Percentiles rank a stretch among this genome's conserved stretches.
phyloP scores from a whole-genome alignment of 2,329 filamentous ascomycete species.

The Aspergillus nomiae region DNA sequence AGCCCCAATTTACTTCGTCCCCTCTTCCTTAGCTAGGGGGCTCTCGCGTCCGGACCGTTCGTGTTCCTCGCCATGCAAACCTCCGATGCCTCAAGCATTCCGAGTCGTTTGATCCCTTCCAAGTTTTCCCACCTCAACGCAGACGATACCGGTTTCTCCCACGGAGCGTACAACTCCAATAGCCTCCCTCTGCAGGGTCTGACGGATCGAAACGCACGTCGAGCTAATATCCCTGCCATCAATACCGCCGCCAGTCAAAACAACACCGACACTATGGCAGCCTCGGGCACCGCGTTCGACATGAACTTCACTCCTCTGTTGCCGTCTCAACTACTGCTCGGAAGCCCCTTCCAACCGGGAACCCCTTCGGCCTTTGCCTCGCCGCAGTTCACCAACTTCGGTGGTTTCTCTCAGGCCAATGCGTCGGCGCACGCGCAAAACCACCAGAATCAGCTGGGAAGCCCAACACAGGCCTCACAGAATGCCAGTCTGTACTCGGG shows the following conservation, averaged over 20 bases:
- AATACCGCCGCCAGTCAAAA: constrained; percentile 75
- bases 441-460: constrained; percentile 64
- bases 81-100: constrained; percentile 67
- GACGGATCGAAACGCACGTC: constrained; percentile 80
- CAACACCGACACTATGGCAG: constrained; percentile 70
- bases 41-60: constrained; percentile 66
- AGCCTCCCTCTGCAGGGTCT: constrained; percentile 71
- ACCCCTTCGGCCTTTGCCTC: constrained; percentile 87
- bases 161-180: constrained; percentile 88
- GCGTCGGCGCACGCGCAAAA: constrained; percentile 56
- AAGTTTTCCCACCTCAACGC: constrained; percentile 73
- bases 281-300: constrained; percentile 85
- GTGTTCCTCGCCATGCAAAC: constrained; percentile 77
- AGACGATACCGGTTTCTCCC: constrained; percentile 85
- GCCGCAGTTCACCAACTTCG: constrained; percentile 85
- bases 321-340: constrained; percentile 89
- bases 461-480: constrained; percentile 72
- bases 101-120: constrained; percentile 67
- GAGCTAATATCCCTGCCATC: constrained; percentile 83
- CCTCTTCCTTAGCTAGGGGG: constrained; percentile 77
- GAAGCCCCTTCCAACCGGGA: constrained; percentile 94
- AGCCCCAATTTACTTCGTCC: constrained; percentile 60
- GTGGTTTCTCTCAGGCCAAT: constrained; percentile 69
- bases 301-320: constrained; percentile 98
- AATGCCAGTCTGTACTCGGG: constrained; percentile 77